phyloP scores from a whole-genome alignment of 495 filamentous ascomycete genomes.

The Penicillium taxi region DNA sequence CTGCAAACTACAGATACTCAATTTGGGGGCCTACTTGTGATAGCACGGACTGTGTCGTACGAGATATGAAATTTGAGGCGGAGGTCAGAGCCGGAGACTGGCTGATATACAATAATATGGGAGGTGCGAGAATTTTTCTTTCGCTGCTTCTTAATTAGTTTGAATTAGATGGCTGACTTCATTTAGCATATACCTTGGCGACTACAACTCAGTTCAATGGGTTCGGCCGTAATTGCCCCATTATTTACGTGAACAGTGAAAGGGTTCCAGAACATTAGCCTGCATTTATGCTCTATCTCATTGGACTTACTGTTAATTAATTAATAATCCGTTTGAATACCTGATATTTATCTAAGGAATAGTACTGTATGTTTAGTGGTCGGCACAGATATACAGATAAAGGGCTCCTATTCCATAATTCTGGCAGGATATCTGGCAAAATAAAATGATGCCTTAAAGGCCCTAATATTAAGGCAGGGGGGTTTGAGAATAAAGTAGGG shows the following conservation, averaged over 20 bases:
- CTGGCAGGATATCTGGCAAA: too few species aligned
- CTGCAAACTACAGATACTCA: slow-evolving; percentile 16
- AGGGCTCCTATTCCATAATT: too few species aligned
- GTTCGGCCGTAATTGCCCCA: slow-evolving; percentile 13
- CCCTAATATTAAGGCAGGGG: too few species aligned
- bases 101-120: slow-evolving; percentile 29
- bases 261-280: slow-evolving; percentile 1
- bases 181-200: slow-evolving; percentile 18
- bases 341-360: too few species aligned
- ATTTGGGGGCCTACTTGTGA: slow-evolving; percentile 35
- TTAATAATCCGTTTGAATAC: too few species aligned
- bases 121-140: slow-evolving; percentile 12
- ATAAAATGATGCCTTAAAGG: too few species aligned
- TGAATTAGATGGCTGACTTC: neutral
- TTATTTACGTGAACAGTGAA: slow-evolving; percentile 14
- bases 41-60: slow-evolving; percentile 21
- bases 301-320: too few species aligned
- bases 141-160: neutral
- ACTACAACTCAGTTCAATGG: slow-evolving; percentile 27
- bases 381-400: too few species aligned
- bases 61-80: slow-evolving; percentile 9
- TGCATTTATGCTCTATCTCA: too few species aligned
- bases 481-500: too few species aligned
- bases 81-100: slow-evolving; percentile 28
- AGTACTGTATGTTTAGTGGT: too few species aligned